phyloP scores from a whole-genome alignment of 2,329 filamentous ascomycete genomes.

The Fusarium penzigii region DNA sequence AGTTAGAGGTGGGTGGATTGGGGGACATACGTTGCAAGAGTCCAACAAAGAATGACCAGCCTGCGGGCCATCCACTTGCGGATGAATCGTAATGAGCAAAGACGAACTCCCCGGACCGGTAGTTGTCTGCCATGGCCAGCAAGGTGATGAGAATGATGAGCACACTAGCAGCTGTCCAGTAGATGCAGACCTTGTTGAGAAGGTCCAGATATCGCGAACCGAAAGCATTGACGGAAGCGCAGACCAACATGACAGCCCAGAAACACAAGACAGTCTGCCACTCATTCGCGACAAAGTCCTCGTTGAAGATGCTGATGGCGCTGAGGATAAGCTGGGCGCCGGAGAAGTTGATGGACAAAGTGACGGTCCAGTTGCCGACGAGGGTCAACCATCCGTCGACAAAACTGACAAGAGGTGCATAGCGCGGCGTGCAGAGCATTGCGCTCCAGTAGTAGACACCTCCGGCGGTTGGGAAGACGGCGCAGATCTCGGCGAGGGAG shows the following conservation, averaged over 20 bases:
- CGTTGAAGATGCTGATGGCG: slow-evolving; percentile 65
- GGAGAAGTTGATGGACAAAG: slow-evolving; percentile 70
- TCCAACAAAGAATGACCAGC: slow-evolving; percentile 59
- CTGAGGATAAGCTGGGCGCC: slow-evolving; percentile 69
- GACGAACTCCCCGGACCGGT: slow-evolving; percentile 65
- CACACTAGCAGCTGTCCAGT: slow-evolving; percentile 72
- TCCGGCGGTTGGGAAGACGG: slow-evolving; percentile 62
- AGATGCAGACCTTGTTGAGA: slow-evolving; percentile 71
- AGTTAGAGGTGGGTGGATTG: slow-evolving; percentile 33
- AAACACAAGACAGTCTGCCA: slow-evolving; percentile 80
- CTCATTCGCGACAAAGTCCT: slow-evolving; percentile 56
- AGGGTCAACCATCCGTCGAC: slow-evolving; percentile 74
- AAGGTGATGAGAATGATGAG: slow-evolving; percentile 70
- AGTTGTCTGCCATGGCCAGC: slow-evolving; percentile 64
- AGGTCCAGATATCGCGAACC: slow-evolving; percentile 59
- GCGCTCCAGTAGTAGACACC: slow-evolving; percentile 77
- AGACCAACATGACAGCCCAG: slow-evolving; percentile 63
- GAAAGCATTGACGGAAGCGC: slow-evolving; percentile 69
- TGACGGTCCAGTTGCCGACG: slow-evolving; percentile 70
- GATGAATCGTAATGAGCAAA: slow-evolving; percentile 69
- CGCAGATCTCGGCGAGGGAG: slow-evolving; percentile 72
- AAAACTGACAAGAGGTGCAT: slow-evolving; percentile 66
- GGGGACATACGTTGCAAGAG: slow-evolving; percentile 47
- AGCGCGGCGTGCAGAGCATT: slow-evolving; percentile 60
- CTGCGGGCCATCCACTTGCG: slow-evolving; percentile 68